Percentiles rank a stretch among this genome's conserved stretches.
Evolutionary conservation across 2,329 filamentous ascomycete species (phyloP).

Genomic region (Microascus cirrosus): DNA sequence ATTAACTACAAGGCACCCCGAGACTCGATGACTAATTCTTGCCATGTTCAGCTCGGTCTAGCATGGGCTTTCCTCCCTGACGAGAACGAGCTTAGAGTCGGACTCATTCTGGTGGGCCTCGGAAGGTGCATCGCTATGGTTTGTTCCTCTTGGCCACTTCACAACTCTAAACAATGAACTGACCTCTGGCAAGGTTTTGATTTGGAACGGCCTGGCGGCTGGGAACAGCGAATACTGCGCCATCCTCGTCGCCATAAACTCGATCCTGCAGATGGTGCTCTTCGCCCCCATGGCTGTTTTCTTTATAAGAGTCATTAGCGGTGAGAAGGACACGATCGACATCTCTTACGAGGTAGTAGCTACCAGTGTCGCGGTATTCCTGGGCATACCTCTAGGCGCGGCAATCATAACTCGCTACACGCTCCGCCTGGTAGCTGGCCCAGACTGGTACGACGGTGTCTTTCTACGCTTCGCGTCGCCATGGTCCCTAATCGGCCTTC

Average conservation of each 20-base stretch:
- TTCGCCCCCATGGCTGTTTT: constrained; percentile 59
- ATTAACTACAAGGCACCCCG: too few species aligned
- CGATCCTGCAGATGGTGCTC: constrained; percentile 61
- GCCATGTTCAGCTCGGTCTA: constrained; percentile 40
- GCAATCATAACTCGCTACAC: constrained; percentile 64
- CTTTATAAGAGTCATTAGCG: constrained; percentile 60
- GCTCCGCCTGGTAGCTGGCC: constrained; percentile 42
- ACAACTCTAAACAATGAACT: neutral
- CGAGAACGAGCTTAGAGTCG: constrained; percentile 44
- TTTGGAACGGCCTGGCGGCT: constrained; percentile 62
- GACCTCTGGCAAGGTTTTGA: constrained; percentile 27
- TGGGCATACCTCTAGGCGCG: constrained; percentile 72
- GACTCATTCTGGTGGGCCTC: constrained; percentile 71
- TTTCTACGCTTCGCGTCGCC: constrained; percentile 64
- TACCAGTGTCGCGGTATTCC: constrained; percentile 70
- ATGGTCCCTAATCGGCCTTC: constrained; percentile 67
- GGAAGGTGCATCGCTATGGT: constrained; percentile 87
- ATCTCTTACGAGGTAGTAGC: constrained; percentile 58
- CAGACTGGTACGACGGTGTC: constrained; percentile 51
- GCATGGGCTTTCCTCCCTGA: constrained; percentile 60
- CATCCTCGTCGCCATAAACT: constrained; percentile 66
- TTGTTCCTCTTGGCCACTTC: constrained; percentile 8
- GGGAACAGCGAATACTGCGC: constrained; percentile 78
- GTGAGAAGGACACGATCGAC: constrained; percentile 19
- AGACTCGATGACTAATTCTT: neutral